phyloP scores from a whole-genome alignment of 495 filamentous ascomycete species.

The Aspergillus conjunctus region DNA sequence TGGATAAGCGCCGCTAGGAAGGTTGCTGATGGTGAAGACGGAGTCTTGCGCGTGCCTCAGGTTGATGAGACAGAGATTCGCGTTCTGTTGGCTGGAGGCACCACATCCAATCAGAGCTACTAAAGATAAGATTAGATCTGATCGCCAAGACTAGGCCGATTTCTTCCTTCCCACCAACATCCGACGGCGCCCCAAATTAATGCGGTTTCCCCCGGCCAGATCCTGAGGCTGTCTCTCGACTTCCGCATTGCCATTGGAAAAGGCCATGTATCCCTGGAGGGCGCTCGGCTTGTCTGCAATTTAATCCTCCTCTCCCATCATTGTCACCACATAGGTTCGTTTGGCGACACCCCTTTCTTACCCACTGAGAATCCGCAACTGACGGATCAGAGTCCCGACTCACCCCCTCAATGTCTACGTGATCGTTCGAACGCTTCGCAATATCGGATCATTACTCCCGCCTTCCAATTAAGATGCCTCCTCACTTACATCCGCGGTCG shows the following conservation, averaged over 20 bases:
- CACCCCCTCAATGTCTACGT: constrained; percentile 19
- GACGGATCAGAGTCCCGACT: not conserved
- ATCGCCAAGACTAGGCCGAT: constrained; percentile 32
- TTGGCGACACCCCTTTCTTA: not conserved
- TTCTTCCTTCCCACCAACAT: constrained; percentile 16
- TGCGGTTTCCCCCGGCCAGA: constrained; percentile 17
- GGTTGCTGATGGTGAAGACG: constrained; percentile 10
- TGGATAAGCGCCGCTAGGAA: constrained; percentile 12
- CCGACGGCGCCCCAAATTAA: not conserved
- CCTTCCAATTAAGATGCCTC: constrained; percentile 63
- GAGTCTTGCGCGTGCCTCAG: constrained; percentile 17
- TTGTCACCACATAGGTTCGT: constrained; percentile 6
- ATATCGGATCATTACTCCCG: constrained; percentile 4
- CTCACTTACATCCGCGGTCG: constrained; percentile 89
- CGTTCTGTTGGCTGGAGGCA: constrained; percentile 14
- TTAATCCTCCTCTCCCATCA: constrained; percentile 6
- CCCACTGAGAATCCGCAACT: not conserved
- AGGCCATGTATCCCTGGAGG: constrained; percentile 16
- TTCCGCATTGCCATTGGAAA: constrained; percentile 17
- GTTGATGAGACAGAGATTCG: constrained; percentile 12
- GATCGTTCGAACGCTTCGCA: constrained; percentile 4
- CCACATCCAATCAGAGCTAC: constrained; percentile 36
- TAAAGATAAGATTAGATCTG: constrained; percentile 51
- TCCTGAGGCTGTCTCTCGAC: not conserved
- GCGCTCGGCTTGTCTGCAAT: not conserved